A percentile compares a stretch with the other conserved stretches of the same genome.
These are phyloP conservation scores for Pseudozyma pruni DNA, from an alignment of 1,284 basidiomycete species.

Conservation along the genomic window DNA sequence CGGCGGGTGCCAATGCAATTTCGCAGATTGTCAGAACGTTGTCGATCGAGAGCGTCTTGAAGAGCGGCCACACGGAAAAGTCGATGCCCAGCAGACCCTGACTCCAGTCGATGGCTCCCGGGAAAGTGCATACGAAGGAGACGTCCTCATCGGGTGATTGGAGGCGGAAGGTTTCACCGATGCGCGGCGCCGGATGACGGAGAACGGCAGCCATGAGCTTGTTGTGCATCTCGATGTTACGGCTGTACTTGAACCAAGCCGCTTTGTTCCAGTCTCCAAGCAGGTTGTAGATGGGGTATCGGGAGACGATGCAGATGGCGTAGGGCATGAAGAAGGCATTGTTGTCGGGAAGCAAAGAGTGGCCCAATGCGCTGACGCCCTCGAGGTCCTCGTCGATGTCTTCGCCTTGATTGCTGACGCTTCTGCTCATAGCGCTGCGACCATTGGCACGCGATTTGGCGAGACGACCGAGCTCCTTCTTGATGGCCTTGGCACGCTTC, in stretches of 20 bases:
- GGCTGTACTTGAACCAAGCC: conserved; percentile 67
- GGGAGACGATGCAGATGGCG: conserved; percentile 64
- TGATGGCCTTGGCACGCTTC: conserved; percentile 54
- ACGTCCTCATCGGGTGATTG: conserved; percentile 64
- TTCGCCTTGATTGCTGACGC: conserved; percentile 31
- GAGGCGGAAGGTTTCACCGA: conserved; percentile 60
- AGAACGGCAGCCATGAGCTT: conserved; percentile 67
- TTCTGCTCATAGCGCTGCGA: conserved; percentile 21
- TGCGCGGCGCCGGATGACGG: conserved; percentile 61
- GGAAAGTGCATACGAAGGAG: conserved; percentile 60
- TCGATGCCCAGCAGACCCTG: conserved; percentile 69
- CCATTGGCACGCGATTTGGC: conserved; percentile 35
- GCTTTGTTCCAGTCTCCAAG: conserved; percentile 67
- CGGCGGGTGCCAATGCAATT: conserved; percentile 91
- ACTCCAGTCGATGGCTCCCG: conserved; percentile 70
- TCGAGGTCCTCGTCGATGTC: conserved; percentile 38
- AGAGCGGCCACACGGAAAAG: conserved; percentile 96
- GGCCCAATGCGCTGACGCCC: conserved; percentile 30
- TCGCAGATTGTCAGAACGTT: conserved; percentile 93
- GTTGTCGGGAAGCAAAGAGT: conserved; percentile 55
- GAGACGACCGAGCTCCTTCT: conserved; percentile 53
- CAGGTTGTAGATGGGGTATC: conserved; percentile 66
- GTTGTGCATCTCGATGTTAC: conserved; percentile 67
- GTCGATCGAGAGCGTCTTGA: conserved; percentile 92
- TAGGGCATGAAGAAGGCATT: conserved; percentile 64